Evolutionary conservation across 495 filamentous ascomycete species (phyloP).

Genomic region (Hypoxylon intermedium): DNA sequence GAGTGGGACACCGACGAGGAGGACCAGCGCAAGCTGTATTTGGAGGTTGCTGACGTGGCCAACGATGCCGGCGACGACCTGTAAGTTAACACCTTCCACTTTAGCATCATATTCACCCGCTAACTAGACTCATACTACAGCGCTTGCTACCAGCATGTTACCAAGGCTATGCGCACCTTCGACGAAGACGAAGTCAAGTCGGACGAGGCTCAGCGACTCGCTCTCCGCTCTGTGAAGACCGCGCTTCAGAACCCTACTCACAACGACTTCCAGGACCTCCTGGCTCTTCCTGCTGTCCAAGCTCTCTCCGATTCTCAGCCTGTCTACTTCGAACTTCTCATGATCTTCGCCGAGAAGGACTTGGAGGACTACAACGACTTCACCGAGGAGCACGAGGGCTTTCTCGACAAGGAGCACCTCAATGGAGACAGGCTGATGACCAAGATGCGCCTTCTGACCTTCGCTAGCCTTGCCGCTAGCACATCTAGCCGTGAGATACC

Average conservation of each 20-base stretch:
- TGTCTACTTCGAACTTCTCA: slow-evolving; percentile 85
- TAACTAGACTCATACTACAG: slow-evolving; percentile 44
- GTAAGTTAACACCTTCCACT: slow-evolving; percentile 47
- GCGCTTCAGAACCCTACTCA: slow-evolving; percentile 78
- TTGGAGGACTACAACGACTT: slow-evolving; percentile 96
- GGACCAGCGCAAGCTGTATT: slow-evolving; percentile 79
- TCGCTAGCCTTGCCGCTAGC: slow-evolving; percentile 85
- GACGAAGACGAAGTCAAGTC: slow-evolving; percentile 72
- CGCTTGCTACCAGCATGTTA: slow-evolving; percentile 78
- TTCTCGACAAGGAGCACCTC: slow-evolving; percentile 73
- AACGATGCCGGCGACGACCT: slow-evolving; percentile 77
- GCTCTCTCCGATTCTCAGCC: slow-evolving; percentile 82
- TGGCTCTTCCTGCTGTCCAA: slow-evolving; percentile 83
- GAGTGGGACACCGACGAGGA: slow-evolving; percentile 84
- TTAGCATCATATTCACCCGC: neutral
- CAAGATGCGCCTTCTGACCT: slow-evolving; percentile 94
- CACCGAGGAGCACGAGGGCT: slow-evolving; percentile 79
- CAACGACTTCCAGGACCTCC: slow-evolving; percentile 94
- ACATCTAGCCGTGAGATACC: slow-evolving; percentile 82
- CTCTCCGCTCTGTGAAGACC: slow-evolving; percentile 81
- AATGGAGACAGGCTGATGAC: slow-evolving; percentile 69
- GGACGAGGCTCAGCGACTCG: slow-evolving; percentile 77
- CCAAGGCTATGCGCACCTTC: slow-evolving; percentile 84
- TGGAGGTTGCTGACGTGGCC: slow-evolving; percentile 79
- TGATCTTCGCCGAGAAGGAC: slow-evolving; percentile 91